A percentile compares a stretch with the other conserved stretches of the same genome.
These are phyloP conservation scores for Penium margaritaceum DNA, from an alignment of 139 green algal species.

Conservation along the genomic window DNA sequence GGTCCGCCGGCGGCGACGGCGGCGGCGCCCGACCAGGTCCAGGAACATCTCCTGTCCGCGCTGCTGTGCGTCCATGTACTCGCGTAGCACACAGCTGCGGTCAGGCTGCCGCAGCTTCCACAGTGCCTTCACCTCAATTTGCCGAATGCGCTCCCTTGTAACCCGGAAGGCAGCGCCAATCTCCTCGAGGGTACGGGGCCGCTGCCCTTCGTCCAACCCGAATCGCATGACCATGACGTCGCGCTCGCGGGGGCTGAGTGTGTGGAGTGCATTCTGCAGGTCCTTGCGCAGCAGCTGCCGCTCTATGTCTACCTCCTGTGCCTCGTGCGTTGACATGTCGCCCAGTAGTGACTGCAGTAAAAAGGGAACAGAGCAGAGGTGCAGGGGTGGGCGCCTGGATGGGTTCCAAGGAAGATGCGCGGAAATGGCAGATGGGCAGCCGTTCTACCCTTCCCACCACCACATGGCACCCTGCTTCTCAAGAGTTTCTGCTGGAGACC, in stretches of 20 bases:
- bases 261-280: slow-evolving; percentile 52
- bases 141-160: slow-evolving; percentile 88
- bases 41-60: no score
- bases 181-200: slow-evolving; percentile 76
- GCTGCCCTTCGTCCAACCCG: slow-evolving; percentile 71
- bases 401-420: no score
- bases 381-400: no score
- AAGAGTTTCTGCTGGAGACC: no score
- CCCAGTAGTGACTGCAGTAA: no score
- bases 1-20: no score
- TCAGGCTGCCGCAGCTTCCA: slow-evolving; percentile 63
- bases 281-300: slow-evolving; percentile 28
- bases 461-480: no score
- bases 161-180: slow-evolving; percentile 62
- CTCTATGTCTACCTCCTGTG: slow-evolving; percentile 19
- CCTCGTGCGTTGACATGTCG: slow-evolving; percentile 36
- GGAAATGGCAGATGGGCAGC: no score
- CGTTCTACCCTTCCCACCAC: no score
- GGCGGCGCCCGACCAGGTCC: no score
- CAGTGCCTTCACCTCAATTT: slow-evolving; percentile 90
- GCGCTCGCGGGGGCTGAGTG: slow-evolving; percentile 68
- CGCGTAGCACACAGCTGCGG: slow-evolving; percentile 22
- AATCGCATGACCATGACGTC: slow-evolving; percentile 80
- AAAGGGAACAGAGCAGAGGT: no score
- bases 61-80: slow-evolving; percentile 42